Percentiles rank a stretch among this genome's conserved stretches.
phyloP scores from a whole-genome alignment of 2,329 filamentous ascomycete species.

The Nemania abortiva region DNA sequence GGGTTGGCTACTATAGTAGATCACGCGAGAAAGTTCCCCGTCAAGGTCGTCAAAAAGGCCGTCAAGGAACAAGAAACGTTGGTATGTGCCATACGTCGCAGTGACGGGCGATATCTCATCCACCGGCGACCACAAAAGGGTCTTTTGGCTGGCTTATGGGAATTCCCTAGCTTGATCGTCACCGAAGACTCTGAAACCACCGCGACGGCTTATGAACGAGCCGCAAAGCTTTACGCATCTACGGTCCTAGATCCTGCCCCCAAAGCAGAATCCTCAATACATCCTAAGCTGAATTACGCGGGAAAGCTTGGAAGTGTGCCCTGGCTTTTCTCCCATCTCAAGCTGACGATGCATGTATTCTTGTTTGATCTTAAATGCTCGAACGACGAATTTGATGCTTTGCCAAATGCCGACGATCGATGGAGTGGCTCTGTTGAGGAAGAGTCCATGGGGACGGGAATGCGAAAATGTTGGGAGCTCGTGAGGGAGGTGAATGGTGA shows the following conservation, averaged over 20 bases:
- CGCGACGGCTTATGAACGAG: conserved; percentile 51
- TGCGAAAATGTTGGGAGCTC: conserved; percentile 68
- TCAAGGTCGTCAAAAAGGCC: conserved; percentile 65
- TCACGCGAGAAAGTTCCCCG: conserved; percentile 64
- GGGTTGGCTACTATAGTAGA: conserved; percentile 54
- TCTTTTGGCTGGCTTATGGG: conserved; percentile 67
- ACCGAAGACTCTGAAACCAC: conserved; percentile 46
- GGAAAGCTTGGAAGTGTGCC: conserved; percentile 64
- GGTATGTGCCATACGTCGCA: conserved; percentile 63
- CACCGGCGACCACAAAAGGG: conserved; percentile 66
- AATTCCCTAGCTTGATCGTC: conserved; percentile 63
- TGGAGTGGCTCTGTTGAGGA: conserved; percentile 59
- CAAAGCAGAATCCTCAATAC: conserved; percentile 14
- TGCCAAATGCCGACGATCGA: conserved; percentile 40
- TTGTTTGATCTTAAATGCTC: conserved; percentile 56
- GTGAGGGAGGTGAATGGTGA: conserved; percentile 47
- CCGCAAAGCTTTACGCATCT: conserved; percentile 54
- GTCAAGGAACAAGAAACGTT: conserved; percentile 65
- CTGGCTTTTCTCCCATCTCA: conserved; percentile 69
- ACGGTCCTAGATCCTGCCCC: conserved; percentile 44
- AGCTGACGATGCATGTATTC: conserved; percentile 69
- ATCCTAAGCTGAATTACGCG: conserved; percentile 48
- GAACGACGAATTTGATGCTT: conserved; percentile 20
- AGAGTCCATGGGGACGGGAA: conserved; percentile 69
- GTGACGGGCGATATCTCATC: conserved; percentile 61